phyloP scores from a whole-genome alignment of 2,329 filamentous ascomycete species.

The Verticillium longisporum region DNA sequence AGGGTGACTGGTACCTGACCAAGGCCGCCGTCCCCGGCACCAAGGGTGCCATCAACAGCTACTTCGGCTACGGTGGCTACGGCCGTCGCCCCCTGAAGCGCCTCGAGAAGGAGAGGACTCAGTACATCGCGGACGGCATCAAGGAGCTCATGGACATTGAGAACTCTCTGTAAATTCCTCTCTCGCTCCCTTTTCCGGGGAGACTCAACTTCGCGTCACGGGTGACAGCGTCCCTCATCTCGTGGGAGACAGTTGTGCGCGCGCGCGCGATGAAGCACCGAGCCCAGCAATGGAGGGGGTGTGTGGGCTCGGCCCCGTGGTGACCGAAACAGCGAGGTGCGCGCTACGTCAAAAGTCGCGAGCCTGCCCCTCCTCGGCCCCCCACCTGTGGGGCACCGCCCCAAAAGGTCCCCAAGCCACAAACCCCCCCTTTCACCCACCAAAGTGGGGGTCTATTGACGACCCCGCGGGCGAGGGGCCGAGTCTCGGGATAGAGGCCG shows the following conservation, averaged over 20 bases:
- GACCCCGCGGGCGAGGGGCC: neutral
- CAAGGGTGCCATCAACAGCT: slow-evolving; percentile 73
- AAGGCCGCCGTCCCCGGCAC: slow-evolving; percentile 81
- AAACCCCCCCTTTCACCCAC: neutral
- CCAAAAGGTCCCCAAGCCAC: neutral
- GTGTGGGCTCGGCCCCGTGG: neutral
- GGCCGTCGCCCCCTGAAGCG: slow-evolving; percentile 67
- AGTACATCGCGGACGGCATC: slow-evolving; percentile 47
- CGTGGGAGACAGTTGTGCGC: neutral
- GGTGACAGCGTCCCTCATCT: neutral
- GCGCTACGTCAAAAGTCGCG: neutral
- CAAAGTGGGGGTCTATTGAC: neutral
- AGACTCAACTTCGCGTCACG: neutral
- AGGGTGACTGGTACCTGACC: slow-evolving; percentile 76
- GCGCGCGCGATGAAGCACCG: neutral
- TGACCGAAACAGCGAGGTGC: neutral
- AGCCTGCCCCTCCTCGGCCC: neutral
- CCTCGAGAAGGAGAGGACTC: slow-evolving; percentile 49
- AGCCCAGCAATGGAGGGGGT: neutral
- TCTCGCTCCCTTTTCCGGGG: neutral
- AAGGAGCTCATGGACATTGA: slow-evolving; percentile 62
- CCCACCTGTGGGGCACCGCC: neutral
- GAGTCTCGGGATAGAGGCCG: neutral
- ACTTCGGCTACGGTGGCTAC: slow-evolving; percentile 75
- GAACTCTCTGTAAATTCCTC: slow-evolving; percentile 35